Evolutionary conservation across 805 yeast genomes (phyloP), one percentile per base, ranked within the genome.

Genomic region (Kodamaea neixiangensis): DNA sequence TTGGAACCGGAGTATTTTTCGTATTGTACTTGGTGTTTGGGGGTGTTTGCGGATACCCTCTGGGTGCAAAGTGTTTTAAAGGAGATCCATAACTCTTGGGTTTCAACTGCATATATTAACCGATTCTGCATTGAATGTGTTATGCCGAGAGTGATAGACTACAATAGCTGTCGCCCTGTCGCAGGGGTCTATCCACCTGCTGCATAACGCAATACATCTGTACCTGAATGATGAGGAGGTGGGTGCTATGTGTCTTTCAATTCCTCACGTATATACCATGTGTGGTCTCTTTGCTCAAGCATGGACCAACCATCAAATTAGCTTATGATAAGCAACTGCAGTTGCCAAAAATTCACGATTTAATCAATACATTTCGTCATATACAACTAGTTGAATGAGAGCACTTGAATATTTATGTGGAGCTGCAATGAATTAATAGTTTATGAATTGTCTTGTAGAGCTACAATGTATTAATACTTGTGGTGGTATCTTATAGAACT

Each of bases 31-130:
- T 80, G n/a, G 48, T 78, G 11, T 54, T 79, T 7, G 85, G 83
- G 1, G 62, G 72, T 15, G 77, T 72, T 53, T 81, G 86, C 65
- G 86, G 86, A 4, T 71, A 73, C 45, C 85, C 85, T 0, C 69
- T 77, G 37, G 79, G 78, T 55, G 56, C 53, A n/a, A 39, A 40
- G 19, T 47, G 49, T 40, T 19, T 44, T 6, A 21, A 21, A 25
- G 11, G 31, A 10, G 31, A 25, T 7, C 31, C 31, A 25, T 25
- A 25, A 25, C 11, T 9, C 5, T 25, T 13, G 10, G 3, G 11
- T 25, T 9, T 13, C 7, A 25, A 25, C 31, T 25, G 31, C 31
- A 25, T 25, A 25, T 25, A 25, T 25, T 13, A 25, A 25, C 31
- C 7, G 9, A 25, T 25, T 25, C 11, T 25, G 31, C 31, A 25